A percentile compares a stretch with the other conserved stretches of the same genome.
phyloP scores from a whole-genome alignment of 495 filamentous ascomycete genomes.

The Aspergillus asperescens region DNA sequence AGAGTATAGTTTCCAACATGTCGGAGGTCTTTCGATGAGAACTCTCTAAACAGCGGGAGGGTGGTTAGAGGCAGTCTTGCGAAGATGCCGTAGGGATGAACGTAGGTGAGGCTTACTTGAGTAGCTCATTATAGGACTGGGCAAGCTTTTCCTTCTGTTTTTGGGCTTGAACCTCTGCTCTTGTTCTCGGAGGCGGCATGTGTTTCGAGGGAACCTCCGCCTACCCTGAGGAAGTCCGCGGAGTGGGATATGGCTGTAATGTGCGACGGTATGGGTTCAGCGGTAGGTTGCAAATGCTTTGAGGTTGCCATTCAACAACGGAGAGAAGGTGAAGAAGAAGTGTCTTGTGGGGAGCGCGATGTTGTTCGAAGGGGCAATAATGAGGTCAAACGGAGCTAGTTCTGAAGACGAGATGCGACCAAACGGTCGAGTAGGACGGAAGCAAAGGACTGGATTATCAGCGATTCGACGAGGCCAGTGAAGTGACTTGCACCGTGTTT shows the following conservation, averaged over 20 bases:
- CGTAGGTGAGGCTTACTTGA: conserved; percentile 61
- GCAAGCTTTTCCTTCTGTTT: conserved; percentile 96
- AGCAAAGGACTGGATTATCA: background rate
- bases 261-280: conserved; percentile 1
- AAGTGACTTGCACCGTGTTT: background rate
- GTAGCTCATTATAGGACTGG: conserved; percentile 90
- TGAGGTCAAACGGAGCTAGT: conserved; percentile 2
- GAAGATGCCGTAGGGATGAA: background rate
- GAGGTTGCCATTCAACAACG: conserved; percentile 23
- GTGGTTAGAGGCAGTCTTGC: conserved; percentile 14
- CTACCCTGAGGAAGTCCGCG: conserved; percentile 20
- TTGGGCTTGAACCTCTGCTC: conserved; percentile 85
- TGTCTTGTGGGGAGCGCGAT: background rate
- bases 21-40: conserved; percentile 84
- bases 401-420: conserved; percentile 3
- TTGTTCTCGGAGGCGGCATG: conserved; percentile 61
- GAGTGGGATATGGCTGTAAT: conserved; percentile 9
- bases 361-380: background rate
- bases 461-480: background rate
- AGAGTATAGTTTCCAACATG: conserved; percentile 92
- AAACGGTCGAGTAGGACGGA: background rate
- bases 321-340: background rate
- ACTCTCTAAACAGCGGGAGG: conserved; percentile 60
- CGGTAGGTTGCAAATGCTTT: conserved; percentile 4
- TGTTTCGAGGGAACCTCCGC: conserved; percentile 35